Evolutionary conservation across 108 stramenopile species (phyloP), one percentile per base, ranked within the genome.

Genomic region (Fragilaria crotonensis): DNA sequence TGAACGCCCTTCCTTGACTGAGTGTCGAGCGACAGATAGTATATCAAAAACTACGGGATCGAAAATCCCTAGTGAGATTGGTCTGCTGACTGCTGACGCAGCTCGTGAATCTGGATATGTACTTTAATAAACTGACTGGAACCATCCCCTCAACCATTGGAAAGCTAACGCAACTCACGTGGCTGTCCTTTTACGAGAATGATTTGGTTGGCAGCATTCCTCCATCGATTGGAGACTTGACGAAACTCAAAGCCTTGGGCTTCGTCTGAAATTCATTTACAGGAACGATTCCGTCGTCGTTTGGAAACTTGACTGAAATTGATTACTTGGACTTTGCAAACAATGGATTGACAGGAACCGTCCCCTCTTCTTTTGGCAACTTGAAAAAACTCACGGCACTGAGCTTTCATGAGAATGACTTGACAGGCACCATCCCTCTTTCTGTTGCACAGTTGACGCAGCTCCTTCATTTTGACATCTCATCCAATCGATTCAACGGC

Each of bases 181-280:
- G 69, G 29, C 18, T 74, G 20, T 69, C 73, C 50, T 28, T 80
- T 3, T 70, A 74, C 29, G 70, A 65, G 7, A 90, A 90, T 66
- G 57, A 87, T 1, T 51, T 90, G 26, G 52, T n/a, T 7, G 77
- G 75, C 26, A 25, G 31, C 46, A 69, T 76, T 65, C 81, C 80
- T 19, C 17, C 52, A 20, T 60, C 65, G 1, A 30, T 78, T 4
- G 74, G 78, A 57, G 36, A 52, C 4, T 46, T 46, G 45, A 2
- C 20, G 22, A 21, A 46, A 19, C 19, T 21, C 4, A 21, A 21
- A 46, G 4, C 22, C 2, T 46, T 46, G 45, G 2, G n/a, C n/a
- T n/a, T n/a, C n/a, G n/a, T n/a, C n/a, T n/a, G n/a, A n/a, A n/a
- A n/a, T n/a, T n/a, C n/a, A 33, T 61, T 81, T 25, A 67, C 61